Percentiles rank a stretch among this genome's conserved stretches.
These are phyloP conservation scores for Scenedesmus sp. DNA, from an alignment of 163 green algal species.

Conservation along the genomic window DNA sequence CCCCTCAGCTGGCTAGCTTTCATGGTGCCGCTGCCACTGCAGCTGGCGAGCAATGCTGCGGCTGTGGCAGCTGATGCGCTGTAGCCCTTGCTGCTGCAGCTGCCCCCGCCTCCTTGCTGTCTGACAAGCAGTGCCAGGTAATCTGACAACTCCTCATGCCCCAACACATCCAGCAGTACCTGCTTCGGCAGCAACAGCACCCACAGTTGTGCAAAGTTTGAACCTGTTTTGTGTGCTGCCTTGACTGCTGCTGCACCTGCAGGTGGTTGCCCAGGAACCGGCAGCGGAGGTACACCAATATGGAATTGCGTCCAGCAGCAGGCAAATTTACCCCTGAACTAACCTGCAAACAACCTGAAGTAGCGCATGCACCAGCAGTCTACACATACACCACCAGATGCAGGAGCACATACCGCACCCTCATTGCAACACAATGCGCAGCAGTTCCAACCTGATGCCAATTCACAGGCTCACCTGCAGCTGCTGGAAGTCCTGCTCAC, in stretches of 20 bases:
- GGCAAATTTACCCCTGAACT: no score
- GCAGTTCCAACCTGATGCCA: no score
- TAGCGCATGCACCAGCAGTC: no score
- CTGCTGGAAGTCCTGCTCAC: conserved; percentile 24
- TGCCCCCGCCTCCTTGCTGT: neutral
- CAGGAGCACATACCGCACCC: neutral
- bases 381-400: neutral
- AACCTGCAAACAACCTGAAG: no score
- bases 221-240: no score
- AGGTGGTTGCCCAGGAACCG: no score
- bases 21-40: neutral
- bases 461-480: conserved; percentile 33
- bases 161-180: conserved; percentile 30
- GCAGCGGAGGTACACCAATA: neutral
- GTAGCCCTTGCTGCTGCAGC: conserved; percentile 4
- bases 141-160: conserved; percentile 50
- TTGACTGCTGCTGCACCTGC: no score
- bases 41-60: neutral
- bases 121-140: conserved; percentile 16
- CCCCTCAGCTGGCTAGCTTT: neutral
- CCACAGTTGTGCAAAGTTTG: neutral
- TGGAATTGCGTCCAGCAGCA: no score
- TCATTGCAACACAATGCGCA: no score
- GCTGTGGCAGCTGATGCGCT: neutral
- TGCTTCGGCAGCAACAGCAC: neutral